These are phyloP conservation scores for Monilinia polystroma DNA, from an alignment of 2,329 filamentous ascomycete species.

Conservation along the genomic window DNA sequence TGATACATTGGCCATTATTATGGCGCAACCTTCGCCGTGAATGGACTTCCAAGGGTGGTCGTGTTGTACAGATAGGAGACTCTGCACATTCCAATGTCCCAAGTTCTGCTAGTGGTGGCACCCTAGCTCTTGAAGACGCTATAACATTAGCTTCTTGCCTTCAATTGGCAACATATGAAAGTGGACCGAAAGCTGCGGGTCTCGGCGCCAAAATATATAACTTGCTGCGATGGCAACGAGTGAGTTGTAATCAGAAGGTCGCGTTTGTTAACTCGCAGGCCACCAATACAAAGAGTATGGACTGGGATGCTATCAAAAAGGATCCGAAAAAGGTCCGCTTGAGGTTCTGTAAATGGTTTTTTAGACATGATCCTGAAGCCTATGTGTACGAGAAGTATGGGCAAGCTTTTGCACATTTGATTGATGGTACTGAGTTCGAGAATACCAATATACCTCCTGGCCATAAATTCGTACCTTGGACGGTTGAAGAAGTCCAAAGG, in stretches of 20 bases:
- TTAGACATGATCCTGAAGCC: constrained; percentile 33
- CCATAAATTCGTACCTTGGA: not conserved
- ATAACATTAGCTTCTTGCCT: constrained; percentile 42
- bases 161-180: constrained; percentile 30
- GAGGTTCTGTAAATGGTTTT: constrained; percentile 26
- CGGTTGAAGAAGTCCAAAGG: not conserved
- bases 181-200: constrained; percentile 25
- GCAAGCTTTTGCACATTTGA: not conserved
- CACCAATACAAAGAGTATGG: not conserved
- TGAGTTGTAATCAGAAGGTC: constrained; percentile 30
- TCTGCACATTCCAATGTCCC: constrained; percentile 56
- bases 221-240: constrained; percentile 29
- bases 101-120: constrained; percentile 63
- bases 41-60: constrained; percentile 39
- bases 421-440: not conserved
- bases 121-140: constrained; percentile 45
- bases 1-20: constrained; percentile 40
- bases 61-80: constrained; percentile 56
- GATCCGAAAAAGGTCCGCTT: not conserved
- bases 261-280: constrained; percentile 10
- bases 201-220: constrained; percentile 25
- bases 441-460: constrained; percentile 5
- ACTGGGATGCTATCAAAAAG: not conserved
- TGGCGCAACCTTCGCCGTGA: constrained; percentile 35
- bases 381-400: constrained; percentile 32